Evolutionary conservation across 805 yeast species (phyloP).

Genomic region (Yarrowia bubula): DNA sequence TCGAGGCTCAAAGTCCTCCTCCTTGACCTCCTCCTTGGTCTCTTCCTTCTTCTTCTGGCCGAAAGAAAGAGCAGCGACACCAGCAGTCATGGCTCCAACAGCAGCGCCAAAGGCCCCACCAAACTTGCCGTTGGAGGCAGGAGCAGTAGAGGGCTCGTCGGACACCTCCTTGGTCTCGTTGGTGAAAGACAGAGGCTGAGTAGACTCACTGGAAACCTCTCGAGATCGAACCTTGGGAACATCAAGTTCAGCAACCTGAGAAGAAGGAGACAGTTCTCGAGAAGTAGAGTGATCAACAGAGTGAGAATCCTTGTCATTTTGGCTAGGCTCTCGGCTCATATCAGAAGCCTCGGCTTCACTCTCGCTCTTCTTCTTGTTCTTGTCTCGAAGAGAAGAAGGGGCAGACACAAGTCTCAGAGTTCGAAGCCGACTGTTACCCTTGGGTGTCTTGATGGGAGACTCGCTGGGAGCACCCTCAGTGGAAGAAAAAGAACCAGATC

Average conservation of each 20-base stretch:
- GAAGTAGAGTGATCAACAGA: neutral
- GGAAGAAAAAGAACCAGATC: constrained; percentile 13
- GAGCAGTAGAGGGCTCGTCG: neutral
- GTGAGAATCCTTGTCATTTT: neutral
- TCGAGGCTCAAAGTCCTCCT: neutral
- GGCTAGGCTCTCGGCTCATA: neutral
- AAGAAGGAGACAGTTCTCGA: neutral
- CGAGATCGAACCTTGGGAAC: constrained; percentile 1
- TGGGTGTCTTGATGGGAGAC: constrained; percentile 15
- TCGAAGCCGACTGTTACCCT: constrained; percentile 18
- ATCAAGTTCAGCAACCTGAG: neutral
- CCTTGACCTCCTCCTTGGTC: neutral
- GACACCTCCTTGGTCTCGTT: neutral
- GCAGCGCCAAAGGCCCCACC: constrained; percentile 11
- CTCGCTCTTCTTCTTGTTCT: neutral
- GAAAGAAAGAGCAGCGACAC: constrained; percentile 13
- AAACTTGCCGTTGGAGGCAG: neutral
- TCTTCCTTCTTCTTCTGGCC: constrained; percentile 4
- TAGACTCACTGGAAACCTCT: neutral
- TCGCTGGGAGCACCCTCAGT: neutral
- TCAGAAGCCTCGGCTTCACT: neutral
- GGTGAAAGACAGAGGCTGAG: neutral
- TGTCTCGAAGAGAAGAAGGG: constrained; percentile 11
- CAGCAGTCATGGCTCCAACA: neutral
- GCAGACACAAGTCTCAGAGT: constrained; percentile 20